Evolutionary conservation across 768 basidiomycete genomes (phyloP).

Genomic region (Gymnopilus junonius): DNA sequence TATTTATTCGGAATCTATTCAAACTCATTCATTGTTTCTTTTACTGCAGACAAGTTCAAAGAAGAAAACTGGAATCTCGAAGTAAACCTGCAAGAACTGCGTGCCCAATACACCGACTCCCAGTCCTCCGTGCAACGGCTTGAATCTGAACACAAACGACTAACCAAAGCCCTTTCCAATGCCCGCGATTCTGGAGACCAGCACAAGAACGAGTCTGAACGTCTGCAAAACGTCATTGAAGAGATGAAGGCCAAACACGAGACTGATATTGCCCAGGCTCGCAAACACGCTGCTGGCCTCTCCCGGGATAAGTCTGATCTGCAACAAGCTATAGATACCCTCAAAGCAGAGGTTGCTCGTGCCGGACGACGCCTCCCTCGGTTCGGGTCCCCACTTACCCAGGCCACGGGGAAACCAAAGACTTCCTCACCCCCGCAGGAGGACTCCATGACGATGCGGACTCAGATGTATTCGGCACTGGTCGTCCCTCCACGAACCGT

Average conservation of each 20-base stretch:
- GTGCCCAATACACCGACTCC: slow-evolving; percentile 66
- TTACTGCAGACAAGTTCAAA: slow-evolving; percentile 95
- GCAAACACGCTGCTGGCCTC: slow-evolving; percentile 85
- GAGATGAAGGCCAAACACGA: slow-evolving; percentile 92
- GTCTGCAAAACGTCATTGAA: slow-evolving; percentile 61
- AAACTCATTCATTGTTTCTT: not conserved
- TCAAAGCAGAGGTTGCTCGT: slow-evolving; percentile 74
- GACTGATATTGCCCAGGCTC: slow-evolving; percentile 90
- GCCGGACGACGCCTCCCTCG: slow-evolving; percentile 64
- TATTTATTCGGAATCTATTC: slow-evolving; percentile 1
- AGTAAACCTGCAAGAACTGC: slow-evolving; percentile 87
- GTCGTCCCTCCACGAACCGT: slow-evolving; percentile 66
- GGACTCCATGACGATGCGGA: slow-evolving; percentile 47
- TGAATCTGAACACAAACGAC: slow-evolving; percentile 83
- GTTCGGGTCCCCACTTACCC: slow-evolving; percentile 81
- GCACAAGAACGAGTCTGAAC: slow-evolving; percentile 86
- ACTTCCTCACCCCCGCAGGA: slow-evolving; percentile 62
- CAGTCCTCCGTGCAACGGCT: slow-evolving; percentile 69
- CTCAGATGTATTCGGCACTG: slow-evolving; percentile 71
- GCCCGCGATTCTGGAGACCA: slow-evolving; percentile 79
- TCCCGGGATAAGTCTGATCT: slow-evolving; percentile 93
- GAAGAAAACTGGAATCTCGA: slow-evolving; percentile 99
- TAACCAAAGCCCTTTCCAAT: slow-evolving; percentile 72
- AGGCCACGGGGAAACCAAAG: slow-evolving; percentile 46
- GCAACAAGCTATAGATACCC: slow-evolving; percentile 74